A percentile compares a stretch with the other conserved stretches of the same genome.
Evolutionary conservation across 2,329 filamentous ascomycete genomes (phyloP).

Genomic region (Aquanectria penicillioides): DNA sequence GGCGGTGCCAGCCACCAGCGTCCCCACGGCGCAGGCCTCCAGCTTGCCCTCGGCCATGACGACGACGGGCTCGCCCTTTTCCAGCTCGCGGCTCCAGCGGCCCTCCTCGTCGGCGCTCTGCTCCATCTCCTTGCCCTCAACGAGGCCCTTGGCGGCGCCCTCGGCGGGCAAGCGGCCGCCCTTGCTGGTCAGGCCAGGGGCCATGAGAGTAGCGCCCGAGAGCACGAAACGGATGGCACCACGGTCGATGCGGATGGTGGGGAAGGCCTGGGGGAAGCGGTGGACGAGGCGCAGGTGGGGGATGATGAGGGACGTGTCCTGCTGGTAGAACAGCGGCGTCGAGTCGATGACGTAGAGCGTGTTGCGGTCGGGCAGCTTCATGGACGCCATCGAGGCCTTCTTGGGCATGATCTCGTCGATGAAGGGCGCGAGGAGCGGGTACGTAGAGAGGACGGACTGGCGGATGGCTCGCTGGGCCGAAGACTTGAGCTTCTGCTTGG

Average conservation of each 20-base stretch:
- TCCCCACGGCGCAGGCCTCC: conserved; percentile 87
- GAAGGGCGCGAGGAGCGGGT: conserved; percentile 84
- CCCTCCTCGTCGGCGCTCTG: conserved; percentile 59
- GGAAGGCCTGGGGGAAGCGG: conserved; percentile 86
- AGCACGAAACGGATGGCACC: conserved; percentile 98
- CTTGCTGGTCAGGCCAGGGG: conserved; percentile 85
- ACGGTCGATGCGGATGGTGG: conserved; percentile 88
- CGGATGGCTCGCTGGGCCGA: conserved; percentile 91
- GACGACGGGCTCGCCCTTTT: conserved; percentile 85
- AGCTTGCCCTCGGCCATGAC: conserved; percentile 94
- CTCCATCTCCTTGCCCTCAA: conserved; percentile 55
- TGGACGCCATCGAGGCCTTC: conserved; percentile 87
- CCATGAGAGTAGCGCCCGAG: conserved; percentile 94
- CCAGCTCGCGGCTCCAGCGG: conserved; percentile 73
- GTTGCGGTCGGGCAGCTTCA: conserved; percentile 93
- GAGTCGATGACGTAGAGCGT: conserved; percentile 86
- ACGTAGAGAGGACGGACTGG: conserved; percentile 82
- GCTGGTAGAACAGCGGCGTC: conserved; percentile 90
- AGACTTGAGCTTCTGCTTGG: conserved; percentile 97
- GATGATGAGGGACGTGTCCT: conserved; percentile 77
- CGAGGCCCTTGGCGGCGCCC: conserved; percentile 44
- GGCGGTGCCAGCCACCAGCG: conserved; percentile 84
- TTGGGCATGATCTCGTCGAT: conserved; percentile 97
- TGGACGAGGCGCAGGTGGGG: conserved; percentile 92
- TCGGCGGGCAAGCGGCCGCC: conserved; percentile 81